Evolutionary conservation across 2,329 filamentous ascomycete genomes (phyloP).

Genomic region (Plectosphaerella cucumerina): DNA sequence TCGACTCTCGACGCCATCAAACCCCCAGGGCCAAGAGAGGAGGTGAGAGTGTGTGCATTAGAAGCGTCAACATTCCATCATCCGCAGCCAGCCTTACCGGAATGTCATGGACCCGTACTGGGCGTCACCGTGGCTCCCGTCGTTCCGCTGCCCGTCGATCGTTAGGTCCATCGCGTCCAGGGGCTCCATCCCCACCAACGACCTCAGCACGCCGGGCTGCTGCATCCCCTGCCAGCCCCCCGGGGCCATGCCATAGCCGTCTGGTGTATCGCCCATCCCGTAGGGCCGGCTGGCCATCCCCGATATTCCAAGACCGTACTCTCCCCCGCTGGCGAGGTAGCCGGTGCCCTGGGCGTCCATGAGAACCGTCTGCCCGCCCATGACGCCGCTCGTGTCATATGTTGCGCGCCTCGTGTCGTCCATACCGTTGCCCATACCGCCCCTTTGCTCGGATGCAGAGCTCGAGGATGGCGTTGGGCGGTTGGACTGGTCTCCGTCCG

Average conservation of each 20-base stretch:
- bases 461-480: constrained; percentile 59
- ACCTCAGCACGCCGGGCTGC: constrained; percentile 45
- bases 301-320: constrained; percentile 30
- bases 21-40: too few species aligned
- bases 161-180: constrained; percentile 59
- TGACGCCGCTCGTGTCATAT: not conserved
- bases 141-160: constrained; percentile 14
- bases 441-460: constrained; percentile 37
- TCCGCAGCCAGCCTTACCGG: constrained; percentile 1
- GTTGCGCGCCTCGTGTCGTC: not conserved
- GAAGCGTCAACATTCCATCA: not conserved
- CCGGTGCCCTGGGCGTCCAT: not conserved
- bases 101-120: not conserved
- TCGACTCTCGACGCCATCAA: too few species aligned
- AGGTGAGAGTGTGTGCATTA: not conserved
- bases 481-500: constrained; percentile 46
- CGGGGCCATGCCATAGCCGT: constrained; percentile 35
- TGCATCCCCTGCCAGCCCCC: constrained; percentile 39
- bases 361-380: not conserved
- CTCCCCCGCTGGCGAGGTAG: not conserved
- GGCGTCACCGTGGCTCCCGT: constrained; percentile 3
- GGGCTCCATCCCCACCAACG: constrained; percentile 53
- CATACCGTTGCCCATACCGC: constrained; percentile 6
- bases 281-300: constrained; percentile 29
- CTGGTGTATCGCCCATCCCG: constrained; percentile 28